Conservation (phyloP, 352 stramenopile genomes). For the Phytophthora crassamura region DNA sequence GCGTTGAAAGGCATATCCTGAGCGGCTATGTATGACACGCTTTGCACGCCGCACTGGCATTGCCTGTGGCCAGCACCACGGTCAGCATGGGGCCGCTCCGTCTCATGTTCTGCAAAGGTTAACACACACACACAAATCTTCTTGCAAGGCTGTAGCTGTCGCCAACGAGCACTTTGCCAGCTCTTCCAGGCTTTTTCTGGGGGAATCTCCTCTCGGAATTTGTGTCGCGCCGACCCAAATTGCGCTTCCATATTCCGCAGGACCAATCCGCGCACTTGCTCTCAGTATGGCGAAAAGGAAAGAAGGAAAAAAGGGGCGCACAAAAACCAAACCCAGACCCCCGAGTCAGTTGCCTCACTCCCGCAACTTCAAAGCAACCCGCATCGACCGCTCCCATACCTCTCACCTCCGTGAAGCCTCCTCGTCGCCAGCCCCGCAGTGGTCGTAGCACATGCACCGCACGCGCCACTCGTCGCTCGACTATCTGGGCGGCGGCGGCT, state of each 20-base stretch:
- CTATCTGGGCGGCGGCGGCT: conserved; percentile 41
- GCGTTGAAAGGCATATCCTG: conserved; percentile 20
- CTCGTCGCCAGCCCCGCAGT: no score
- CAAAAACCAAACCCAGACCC: conserved; percentile 16
- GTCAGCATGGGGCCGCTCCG: no score
- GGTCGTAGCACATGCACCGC: conserved; percentile 45
- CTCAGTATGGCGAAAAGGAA: conserved; percentile 30
- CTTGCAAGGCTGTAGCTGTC: no score
- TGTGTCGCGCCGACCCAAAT: conserved; percentile 7
- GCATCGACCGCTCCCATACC: conserved; percentile 2
- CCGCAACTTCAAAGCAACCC: conserved; percentile 46
- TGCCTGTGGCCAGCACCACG: background rate
- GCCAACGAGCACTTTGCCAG: background rate
- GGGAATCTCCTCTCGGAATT: conserved; percentile 13
- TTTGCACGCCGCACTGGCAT: background rate
- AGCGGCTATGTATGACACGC: conserved; percentile 3
- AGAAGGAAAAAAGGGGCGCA: conserved; percentile 27
- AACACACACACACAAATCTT: no score
- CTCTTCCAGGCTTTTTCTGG: conserved; percentile 20
- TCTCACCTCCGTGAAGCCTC: background rate
- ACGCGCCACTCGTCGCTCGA: conserved; percentile 72
- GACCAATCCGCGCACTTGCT: conserved; percentile 16
- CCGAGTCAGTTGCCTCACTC: conserved; percentile 39
- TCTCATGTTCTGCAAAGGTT: no score
- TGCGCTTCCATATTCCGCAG: conserved; percentile 30